Percentiles rank a stretch among this genome's conserved stretches.
These are phyloP conservation scores for Aspergillus carlsbadensis DNA, from an alignment of 495 filamentous ascomycete species.

Conservation along the genomic window DNA sequence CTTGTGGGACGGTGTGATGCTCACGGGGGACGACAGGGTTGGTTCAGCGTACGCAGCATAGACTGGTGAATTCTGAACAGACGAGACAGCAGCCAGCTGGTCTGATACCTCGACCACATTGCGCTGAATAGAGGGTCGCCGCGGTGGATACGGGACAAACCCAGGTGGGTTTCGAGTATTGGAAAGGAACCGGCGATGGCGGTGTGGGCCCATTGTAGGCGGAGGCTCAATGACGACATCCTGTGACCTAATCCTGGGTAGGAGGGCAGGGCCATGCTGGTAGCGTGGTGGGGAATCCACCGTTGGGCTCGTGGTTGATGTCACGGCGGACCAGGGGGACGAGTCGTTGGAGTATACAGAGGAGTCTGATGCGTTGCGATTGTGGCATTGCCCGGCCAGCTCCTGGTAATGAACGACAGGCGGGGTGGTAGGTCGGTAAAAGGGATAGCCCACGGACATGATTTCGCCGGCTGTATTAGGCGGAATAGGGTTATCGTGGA, in stretches of 20 bases:
- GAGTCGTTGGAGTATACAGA: conserved; percentile 64
- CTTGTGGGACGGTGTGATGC: conserved; percentile 50
- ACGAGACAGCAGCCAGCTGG: conserved; percentile 52
- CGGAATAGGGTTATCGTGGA: not conserved
- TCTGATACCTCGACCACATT: conserved; percentile 66
- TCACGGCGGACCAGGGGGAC: conserved; percentile 75
- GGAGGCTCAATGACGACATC: conserved; percentile 70
- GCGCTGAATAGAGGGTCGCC: conserved; percentile 47
- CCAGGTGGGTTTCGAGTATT: conserved; percentile 52
- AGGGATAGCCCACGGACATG: conserved; percentile 48
- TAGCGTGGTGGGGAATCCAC: conserved; percentile 66
- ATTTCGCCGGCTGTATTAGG: conserved; percentile 17
- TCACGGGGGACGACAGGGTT: conserved; percentile 61
- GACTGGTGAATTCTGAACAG: conserved; percentile 45
- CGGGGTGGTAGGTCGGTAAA: conserved; percentile 49
- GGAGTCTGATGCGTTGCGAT: conserved; percentile 45
- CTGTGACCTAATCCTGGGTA: conserved; percentile 85
- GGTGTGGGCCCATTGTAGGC: conserved; percentile 38
- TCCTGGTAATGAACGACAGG: conserved; percentile 35
- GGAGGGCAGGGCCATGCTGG: conserved; percentile 75
- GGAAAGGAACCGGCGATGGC: conserved; percentile 57
- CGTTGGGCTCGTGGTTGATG: conserved; percentile 68
- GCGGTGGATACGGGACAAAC: conserved; percentile 42
- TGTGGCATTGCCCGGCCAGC: conserved; percentile 34
- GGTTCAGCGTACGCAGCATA: conserved; percentile 36